Conservation (phyloP, 306 rosid genomes). For the Pterocarpus macrocarpus region DNA sequence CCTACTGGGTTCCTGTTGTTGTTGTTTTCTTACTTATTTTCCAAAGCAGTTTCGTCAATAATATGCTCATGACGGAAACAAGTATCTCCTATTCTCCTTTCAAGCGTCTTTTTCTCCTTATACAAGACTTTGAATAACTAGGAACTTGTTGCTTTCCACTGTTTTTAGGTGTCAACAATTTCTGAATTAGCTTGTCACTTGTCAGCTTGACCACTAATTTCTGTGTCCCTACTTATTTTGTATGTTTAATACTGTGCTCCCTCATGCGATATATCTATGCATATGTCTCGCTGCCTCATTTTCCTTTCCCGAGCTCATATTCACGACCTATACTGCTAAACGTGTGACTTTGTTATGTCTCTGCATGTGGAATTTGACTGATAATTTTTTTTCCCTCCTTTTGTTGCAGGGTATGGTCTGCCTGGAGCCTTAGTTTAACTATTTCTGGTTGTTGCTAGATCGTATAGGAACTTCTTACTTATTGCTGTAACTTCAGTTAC, state of each 20-base stretch:
- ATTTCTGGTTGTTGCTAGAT: constrained; percentile 51
- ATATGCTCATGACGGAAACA: not conserved
- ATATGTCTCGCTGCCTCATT: constrained; percentile 8
- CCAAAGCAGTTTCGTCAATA: not conserved
- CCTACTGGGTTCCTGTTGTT: not conserved
- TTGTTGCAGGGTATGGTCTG: constrained; percentile 49
- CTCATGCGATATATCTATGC: not conserved
- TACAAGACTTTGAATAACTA: not conserved
- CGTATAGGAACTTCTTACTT: constrained; percentile 47
- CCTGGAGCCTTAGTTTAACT: constrained; percentile 36
- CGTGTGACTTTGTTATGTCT: not conserved
- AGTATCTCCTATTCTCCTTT: not conserved
- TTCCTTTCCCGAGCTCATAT: not conserved
- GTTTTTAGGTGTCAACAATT: not conserved
- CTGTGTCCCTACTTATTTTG: not conserved
- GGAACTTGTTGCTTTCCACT: not conserved
- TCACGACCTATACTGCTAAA: not conserved
- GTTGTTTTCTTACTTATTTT: not conserved
- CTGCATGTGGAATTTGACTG: not conserved
- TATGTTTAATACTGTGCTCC: not conserved
- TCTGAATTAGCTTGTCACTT: not conserved
- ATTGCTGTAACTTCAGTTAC: constrained; percentile 2
- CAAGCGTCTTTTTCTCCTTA: not conserved
- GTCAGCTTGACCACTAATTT: constrained; percentile 8
- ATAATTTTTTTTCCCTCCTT: not conserved